Evolutionary conservation across 106 monocot genomes (phyloP).

Genomic region (Alisma plantagoaquatica): DNA sequence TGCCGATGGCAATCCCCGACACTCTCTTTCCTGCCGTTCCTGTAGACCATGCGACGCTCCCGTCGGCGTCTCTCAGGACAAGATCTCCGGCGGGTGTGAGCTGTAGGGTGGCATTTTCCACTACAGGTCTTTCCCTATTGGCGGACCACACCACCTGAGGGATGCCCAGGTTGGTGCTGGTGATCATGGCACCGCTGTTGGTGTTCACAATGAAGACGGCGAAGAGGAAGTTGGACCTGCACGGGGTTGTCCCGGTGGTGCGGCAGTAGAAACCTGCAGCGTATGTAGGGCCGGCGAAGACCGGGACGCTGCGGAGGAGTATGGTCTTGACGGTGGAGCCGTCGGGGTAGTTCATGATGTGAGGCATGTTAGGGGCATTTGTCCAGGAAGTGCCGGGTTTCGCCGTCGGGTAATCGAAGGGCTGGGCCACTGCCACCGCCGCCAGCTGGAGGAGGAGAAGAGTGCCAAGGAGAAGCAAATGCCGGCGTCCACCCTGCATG

Average conservation of each 20-base stretch:
- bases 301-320: constrained; percentile 25
- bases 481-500: no score
- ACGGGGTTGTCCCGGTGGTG: constrained; percentile 35
- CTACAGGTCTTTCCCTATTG: constrained; percentile 32
- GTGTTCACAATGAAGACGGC: constrained; percentile 37
- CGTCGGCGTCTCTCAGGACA: constrained; percentile 31
- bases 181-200: constrained; percentile 8
- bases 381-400: constrained; percentile 1
- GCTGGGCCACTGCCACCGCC: no score
- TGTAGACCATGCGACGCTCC: constrained; percentile 37
- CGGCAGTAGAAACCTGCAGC: constrained; percentile 29
- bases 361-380: background rate
- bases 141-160: constrained; percentile 50
- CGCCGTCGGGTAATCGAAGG: no score
- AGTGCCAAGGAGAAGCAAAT: no score
- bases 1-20: constrained; percentile 22
- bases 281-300: no score
- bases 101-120: constrained; percentile 34
- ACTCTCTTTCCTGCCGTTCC: constrained; percentile 29
- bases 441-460: no score
- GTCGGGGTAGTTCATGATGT: background rate
- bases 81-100: constrained; percentile 36
- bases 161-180: background rate
- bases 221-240: constrained; percentile 26
- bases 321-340: constrained; percentile 7